phyloP scores from a whole-genome alignment of 139 green algal genomes.

The Mesotaenium endlicherianum region DNA sequence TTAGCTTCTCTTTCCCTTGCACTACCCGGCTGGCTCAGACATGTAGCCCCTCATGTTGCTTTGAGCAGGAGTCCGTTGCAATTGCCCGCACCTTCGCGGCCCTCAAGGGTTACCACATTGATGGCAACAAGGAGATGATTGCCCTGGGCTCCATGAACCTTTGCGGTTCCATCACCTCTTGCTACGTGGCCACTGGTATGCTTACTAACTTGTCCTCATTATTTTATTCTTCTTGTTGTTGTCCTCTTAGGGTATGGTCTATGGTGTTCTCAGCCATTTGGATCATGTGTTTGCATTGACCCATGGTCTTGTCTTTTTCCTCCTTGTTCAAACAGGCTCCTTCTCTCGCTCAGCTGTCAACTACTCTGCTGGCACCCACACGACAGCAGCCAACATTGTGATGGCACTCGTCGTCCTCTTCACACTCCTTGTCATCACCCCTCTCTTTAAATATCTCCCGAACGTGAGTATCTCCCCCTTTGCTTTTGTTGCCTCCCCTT shows the following conservation, averaged over 20 bases:
- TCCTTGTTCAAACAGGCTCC: too few relatives aligned
- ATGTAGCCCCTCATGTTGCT: neutral
- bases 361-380: conserved; percentile 22
- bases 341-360: conserved; percentile 45
- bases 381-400: conserved; percentile 33
- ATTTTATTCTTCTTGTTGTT: too few relatives aligned
- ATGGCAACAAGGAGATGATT: conserved; percentile 46
- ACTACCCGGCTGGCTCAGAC: neutral
- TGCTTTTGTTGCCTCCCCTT: neutral
- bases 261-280: too few relatives aligned
- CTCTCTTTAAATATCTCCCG: conserved; percentile 31
- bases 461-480: neutral
- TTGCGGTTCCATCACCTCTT: conserved; percentile 11
- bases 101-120: conserved; percentile 35
- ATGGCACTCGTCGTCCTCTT: conserved; percentile 21
- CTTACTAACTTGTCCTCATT: too few relatives aligned
- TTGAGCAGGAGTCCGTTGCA: conserved; percentile 30
- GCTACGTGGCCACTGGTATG: conserved; percentile 38
- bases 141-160: conserved; percentile 27
- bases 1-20: neutral
- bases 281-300: too few relatives aligned
- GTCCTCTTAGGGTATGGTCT: too few relatives aligned
- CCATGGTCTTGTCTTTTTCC: too few relatives aligned
- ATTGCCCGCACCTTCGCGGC: conserved; percentile 47
- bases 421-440: conserved; percentile 37